phyloP scores from a whole-genome alignment of 1,284 basidiomycete genomes.

The Apiotrichum laibachii region DNA sequence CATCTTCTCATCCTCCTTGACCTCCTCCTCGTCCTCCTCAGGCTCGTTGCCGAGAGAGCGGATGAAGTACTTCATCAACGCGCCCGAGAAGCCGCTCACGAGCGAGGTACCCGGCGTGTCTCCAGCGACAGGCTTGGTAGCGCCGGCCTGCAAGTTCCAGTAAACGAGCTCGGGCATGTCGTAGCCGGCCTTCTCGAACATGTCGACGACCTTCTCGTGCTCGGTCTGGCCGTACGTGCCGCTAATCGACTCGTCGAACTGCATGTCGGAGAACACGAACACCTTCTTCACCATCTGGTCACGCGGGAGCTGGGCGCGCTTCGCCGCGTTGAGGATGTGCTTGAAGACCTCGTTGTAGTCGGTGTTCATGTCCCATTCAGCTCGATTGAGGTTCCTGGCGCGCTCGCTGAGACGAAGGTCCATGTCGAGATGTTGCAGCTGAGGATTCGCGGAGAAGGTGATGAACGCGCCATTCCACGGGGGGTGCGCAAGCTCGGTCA shows the following conservation, averaged over 20 bases:
- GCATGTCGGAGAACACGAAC: slow-evolving; percentile 74
- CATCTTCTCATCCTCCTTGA: slow-evolving; percentile 26
- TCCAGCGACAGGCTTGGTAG: slow-evolving; percentile 56
- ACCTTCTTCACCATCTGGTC: slow-evolving; percentile 70
- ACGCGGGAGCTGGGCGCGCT: slow-evolving; percentile 57
- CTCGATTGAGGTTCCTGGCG: slow-evolving; percentile 49
- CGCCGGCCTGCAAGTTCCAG: slow-evolving; percentile 35
- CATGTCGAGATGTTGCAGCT: slow-evolving; percentile 57
- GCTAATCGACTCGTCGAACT: slow-evolving; percentile 58
- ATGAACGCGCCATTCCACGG: slow-evolving; percentile 67
- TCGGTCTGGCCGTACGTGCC: slow-evolving; percentile 59
- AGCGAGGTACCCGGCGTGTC: slow-evolving; percentile 62
- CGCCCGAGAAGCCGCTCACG: slow-evolving; percentile 65
- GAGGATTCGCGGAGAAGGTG: slow-evolving; percentile 60
- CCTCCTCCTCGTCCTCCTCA: slow-evolving; percentile 40
- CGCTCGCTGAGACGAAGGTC: slow-evolving; percentile 47
- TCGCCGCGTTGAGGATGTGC: slow-evolving; percentile 59
- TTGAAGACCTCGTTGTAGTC: slow-evolving; percentile 50
- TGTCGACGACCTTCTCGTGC: slow-evolving; percentile 58
- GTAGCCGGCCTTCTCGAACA: slow-evolving; percentile 62
- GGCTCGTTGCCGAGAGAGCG: slow-evolving; percentile 37
- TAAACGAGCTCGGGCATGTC: slow-evolving; percentile 61
- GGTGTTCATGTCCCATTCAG: slow-evolving; percentile 62
- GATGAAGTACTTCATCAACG: slow-evolving; percentile 70
- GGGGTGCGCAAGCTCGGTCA: slow-evolving; percentile 61